Evolutionary conservation across 2,329 filamentous ascomycete genomes (phyloP).

Genomic region (Aspergillus ochraceoroseus): DNA sequence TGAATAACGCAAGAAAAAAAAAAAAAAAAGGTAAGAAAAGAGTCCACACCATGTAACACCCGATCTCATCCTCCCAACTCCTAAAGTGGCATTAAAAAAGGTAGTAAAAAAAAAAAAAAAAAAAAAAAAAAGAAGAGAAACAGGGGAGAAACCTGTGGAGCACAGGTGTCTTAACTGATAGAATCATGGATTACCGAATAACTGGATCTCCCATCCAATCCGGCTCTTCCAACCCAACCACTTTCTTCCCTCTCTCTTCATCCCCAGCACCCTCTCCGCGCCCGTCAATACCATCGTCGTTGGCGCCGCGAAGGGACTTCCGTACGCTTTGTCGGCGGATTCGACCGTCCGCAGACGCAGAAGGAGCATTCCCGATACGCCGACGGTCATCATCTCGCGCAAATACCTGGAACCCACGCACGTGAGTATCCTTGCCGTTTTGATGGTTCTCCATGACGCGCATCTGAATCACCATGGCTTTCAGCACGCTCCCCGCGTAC

Average conservation of each 20-base stretch:
- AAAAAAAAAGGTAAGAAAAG: too few species aligned
- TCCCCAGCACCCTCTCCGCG: slow-evolving; percentile 23
- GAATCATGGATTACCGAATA: slow-evolving; percentile 39
- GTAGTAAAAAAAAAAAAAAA: slow-evolving; percentile 4
- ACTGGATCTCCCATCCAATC: slow-evolving; percentile 50
- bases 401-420: slow-evolving; percentile 86
- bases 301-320: slow-evolving; percentile 28
- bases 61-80: too few species aligned
- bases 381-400: slow-evolving; percentile 45
- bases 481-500: slow-evolving; percentile 66
- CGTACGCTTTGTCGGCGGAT: slow-evolving; percentile 28
- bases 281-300: slow-evolving; percentile 23
- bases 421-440: slow-evolving; percentile 98
- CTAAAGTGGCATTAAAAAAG: background rate
- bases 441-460: slow-evolving; percentile 94
- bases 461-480: slow-evolving; percentile 85
- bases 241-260: slow-evolving; percentile 25
- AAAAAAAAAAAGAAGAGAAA: too few species aligned
- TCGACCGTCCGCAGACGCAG: slow-evolving; percentile 33
- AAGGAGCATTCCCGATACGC: slow-evolving; percentile 29
- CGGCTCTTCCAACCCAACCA: slow-evolving; percentile 39
- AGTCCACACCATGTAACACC: too few species aligned
- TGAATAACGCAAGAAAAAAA: too few species aligned
- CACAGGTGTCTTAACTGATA: too few species aligned
- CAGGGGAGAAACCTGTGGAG: too few species aligned